Evolutionary conservation across 768 basidiomycete genomes (phyloP), one percentile per base, ranked within the genome.

Genomic region (Rubroboletus satanas): DNA sequence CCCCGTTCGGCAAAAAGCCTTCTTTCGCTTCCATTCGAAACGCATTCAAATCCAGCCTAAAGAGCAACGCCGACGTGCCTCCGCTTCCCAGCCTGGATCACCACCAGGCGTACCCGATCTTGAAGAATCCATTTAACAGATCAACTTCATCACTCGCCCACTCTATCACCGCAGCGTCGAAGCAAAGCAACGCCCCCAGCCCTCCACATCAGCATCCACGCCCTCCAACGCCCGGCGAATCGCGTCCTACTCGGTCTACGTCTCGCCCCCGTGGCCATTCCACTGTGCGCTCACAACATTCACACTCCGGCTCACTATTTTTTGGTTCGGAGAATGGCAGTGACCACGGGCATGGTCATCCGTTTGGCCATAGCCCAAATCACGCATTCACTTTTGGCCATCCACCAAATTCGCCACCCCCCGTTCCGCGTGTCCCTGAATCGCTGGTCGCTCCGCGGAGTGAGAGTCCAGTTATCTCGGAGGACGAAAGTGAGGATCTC

Each of bases 1-100:
- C 82, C n/a, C 76, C 83, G 1, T 88, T 90, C 65, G 75, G 82
- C 41, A 90, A 90, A 74, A 93, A 93, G 63, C 70, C 87, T 3
- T 93, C 90, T 0, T 92, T 93, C 56, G 90, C 90, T 2, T 92
- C 89, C 15, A 83, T 93, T 55, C 84, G 89, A 38, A 91, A 91
- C 66, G 90, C 90, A 4, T 92, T 93, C 79, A 93, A 89, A 70
- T 82, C 80, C 43, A 59, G 61, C 43, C 44, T 62, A 5, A 77
- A 78, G 52, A 89, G 80, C 63, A 76, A 71, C 51, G 75, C 68
- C 47, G 83, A 85, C n/a, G 74, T 84, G 7, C 91, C 90, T 23
- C 89, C 90, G n/a, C 75, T 93, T 51, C 91, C 90, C 14, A 73
- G 76, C 35, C 70, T 91, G 31, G 88, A 91, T 51, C 64, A 63